Percentiles rank a stretch among this genome's conserved stretches.
phyloP scores from a whole-genome alignment of 768 basidiomycete genomes.

The Xanthoconium purpureum region DNA sequence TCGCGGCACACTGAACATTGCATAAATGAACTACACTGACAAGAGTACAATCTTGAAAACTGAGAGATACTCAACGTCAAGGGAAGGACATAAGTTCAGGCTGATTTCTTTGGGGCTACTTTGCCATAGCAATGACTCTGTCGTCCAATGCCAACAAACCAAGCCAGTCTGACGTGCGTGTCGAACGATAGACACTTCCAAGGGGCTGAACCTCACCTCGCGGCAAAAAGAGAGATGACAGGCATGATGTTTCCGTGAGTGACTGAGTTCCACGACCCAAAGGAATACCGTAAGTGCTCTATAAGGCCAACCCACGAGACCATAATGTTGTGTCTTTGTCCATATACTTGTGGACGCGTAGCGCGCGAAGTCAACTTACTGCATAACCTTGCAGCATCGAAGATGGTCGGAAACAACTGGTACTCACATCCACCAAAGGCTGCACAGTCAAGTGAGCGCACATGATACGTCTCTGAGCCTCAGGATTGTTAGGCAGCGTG shows the following conservation, averaged over 20 bases:
- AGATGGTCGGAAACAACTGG: constrained; percentile 2
- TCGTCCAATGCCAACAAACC: constrained; percentile 53
- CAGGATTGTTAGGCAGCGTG: constrained; percentile 51
- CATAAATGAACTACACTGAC: too few species aligned
- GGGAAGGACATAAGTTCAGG: constrained; percentile 3
- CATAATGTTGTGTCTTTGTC: constrained; percentile 44
- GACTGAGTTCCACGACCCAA: constrained; percentile 62
- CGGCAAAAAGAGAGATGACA: constrained; percentile 52
- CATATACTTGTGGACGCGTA: neutral
- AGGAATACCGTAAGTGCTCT: constrained; percentile 45
- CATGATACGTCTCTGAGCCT: constrained; percentile 65
- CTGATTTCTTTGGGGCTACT: constrained; percentile 1
- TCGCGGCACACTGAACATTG: constrained; percentile 4
- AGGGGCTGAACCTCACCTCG: constrained; percentile 42
- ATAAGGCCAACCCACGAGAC: constrained; percentile 61
- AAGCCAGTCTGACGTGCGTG: constrained; percentile 42
- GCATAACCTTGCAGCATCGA: constrained; percentile 45
- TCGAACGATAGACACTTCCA: constrained; percentile 2
- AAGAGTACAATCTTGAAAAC: too few species aligned
- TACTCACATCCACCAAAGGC: constrained; percentile 66
- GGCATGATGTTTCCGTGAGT: constrained; percentile 77
- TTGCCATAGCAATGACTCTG: constrained; percentile 41
- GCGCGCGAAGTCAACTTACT: constrained; percentile 41
- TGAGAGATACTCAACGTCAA: too few species aligned
- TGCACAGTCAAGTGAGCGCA: constrained; percentile 61